Conservation (phyloP, 208 protist species). For the Phytomonas sp. region DNA sequence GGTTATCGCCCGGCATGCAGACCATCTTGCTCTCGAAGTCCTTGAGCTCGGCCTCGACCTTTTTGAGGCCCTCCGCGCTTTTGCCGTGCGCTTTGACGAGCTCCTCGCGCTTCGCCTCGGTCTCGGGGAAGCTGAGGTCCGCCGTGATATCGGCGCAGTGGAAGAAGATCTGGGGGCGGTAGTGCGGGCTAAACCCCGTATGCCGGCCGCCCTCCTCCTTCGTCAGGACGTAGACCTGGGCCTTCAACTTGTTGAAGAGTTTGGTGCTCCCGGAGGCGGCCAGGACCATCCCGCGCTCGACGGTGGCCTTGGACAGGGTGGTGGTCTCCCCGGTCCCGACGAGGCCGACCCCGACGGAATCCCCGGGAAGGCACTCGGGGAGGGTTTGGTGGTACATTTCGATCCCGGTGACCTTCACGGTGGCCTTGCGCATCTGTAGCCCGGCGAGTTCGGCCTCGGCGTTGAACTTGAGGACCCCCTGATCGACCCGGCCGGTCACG, state of each 20-base stretch:
- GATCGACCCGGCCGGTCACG: constrained; percentile 93
- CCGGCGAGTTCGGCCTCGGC: constrained; percentile 96
- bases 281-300: constrained; percentile 94
- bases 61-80: constrained; percentile 73
- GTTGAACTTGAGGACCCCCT: constrained; percentile 90
- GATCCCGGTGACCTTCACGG: constrained; percentile 89
- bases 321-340: constrained; percentile 76
- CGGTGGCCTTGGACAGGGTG: constrained; percentile 93
- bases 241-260: constrained; percentile 91
- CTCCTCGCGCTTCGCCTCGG: constrained; percentile 56
- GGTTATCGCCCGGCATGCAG: constrained; percentile 98
- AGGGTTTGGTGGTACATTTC: constrained; percentile 97
- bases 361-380: constrained; percentile 93
- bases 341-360: constrained; percentile 96
- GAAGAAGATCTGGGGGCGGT: constrained; percentile 97
- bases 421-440: constrained; percentile 78
- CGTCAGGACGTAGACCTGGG: constrained; percentile 97
- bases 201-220: constrained; percentile 98
- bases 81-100: constrained; percentile 77
- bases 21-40: constrained; percentile 90
- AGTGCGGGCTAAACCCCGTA: constrained; percentile 96
- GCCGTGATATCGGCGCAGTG: constrained; percentile 97
- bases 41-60: constrained; percentile 70
- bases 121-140: constrained; percentile 90
- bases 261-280: constrained; percentile 89